Evolutionary conservation across 768 basidiomycete species (phyloP).

Genomic region (Suillus luteus): DNA sequence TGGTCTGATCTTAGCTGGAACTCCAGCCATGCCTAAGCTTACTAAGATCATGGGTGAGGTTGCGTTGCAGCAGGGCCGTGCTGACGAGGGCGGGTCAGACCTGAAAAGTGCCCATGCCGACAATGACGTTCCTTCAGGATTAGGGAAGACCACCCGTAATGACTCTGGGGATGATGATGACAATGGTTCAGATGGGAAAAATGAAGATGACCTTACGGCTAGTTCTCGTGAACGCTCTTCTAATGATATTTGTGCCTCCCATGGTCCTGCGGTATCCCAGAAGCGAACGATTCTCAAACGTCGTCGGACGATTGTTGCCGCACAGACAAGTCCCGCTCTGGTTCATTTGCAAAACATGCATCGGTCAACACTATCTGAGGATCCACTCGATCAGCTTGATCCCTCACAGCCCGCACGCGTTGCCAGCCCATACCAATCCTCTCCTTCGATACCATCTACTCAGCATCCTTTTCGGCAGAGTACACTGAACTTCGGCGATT

Average conservation of each 20-base stretch:
- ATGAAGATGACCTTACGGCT: constrained; percentile 26
- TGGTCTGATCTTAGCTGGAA: constrained; percentile 76
- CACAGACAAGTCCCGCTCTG: constrained; percentile 75
- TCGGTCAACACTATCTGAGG: constrained; percentile 63
- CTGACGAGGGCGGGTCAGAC: constrained; percentile 58
- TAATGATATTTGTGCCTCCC: constrained; percentile 21
- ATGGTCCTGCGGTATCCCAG: constrained; percentile 8
- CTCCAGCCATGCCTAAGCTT: constrained; percentile 73
- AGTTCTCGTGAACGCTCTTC: constrained; percentile 17
- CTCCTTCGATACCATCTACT: constrained; percentile 62
- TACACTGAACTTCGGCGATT: constrained; percentile 49
- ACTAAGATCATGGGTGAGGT: constrained; percentile 78
- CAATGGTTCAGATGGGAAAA: constrained; percentile 46
- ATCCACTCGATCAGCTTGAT: constrained; percentile 74
- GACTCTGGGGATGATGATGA: constrained; percentile 42
- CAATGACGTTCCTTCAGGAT: constrained; percentile 41
- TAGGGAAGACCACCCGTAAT: constrained; percentile 19
- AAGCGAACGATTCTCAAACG: constrained; percentile 28
- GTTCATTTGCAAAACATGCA: constrained; percentile 56
- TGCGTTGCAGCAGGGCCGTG: constrained; percentile 86
- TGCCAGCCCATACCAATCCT: constrained; percentile 63
- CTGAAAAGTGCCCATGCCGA: constrained; percentile 51
- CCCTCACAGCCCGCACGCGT: constrained; percentile 34
- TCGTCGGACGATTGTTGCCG: constrained; percentile 57
- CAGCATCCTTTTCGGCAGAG: constrained; percentile 48